Base-by-base conservation (phyloP, 1,284 basidiomycete genomes). In the Ustilago loliicola region DNA sequence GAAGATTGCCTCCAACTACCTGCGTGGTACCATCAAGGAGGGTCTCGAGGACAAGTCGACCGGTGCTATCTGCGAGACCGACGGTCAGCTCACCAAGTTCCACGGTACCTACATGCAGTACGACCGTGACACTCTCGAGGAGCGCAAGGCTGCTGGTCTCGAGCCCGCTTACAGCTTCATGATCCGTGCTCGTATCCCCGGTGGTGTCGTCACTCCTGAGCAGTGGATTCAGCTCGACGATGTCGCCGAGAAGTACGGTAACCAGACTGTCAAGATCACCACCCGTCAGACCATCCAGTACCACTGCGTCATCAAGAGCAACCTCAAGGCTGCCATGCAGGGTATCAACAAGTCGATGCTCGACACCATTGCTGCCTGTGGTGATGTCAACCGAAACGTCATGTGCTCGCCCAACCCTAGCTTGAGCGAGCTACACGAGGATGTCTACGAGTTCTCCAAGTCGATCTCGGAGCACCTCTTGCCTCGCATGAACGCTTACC, bases 241-340 rank as follows among this genome's bases (percentile, higher is more conserved):
- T 79, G 98, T 99, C 78, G 91, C 95, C 66, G 96, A 98, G 85
- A 93, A 96, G 88, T 94, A 96, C 87, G 96, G 95, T 30, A 94
- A 92, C 83, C 91, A 93, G 65, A 96, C 96, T 17, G 93, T 99
- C 89, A 99, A 99, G 90, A 92, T 99, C 82, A 99, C 96, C 57
- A 99, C 97, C 30, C 90, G 96, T 73, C 92, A 96, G 88, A 99
- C 97, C n/a, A 98, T 98, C 92, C 96, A 99, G 88, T 99, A 98
- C 90, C 96, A 99, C 88, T 96, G 96, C 73, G 93, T 99, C 80
- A 93, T 99, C 89, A 99, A 99, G 90, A 90, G 91, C 78, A 94
- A 99, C 87, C 88, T 99, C 87, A 99, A 99, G 89, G 91, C 93
- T 47, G 93, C 95, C 23, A 98, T 99, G 86, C 95, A 97, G 88